A percentile compares a stretch with the other conserved stretches of the same genome.
phyloP scores from a whole-genome alignment of 2,329 filamentous ascomycete species.

The Boeremia lycopersici region DNA sequence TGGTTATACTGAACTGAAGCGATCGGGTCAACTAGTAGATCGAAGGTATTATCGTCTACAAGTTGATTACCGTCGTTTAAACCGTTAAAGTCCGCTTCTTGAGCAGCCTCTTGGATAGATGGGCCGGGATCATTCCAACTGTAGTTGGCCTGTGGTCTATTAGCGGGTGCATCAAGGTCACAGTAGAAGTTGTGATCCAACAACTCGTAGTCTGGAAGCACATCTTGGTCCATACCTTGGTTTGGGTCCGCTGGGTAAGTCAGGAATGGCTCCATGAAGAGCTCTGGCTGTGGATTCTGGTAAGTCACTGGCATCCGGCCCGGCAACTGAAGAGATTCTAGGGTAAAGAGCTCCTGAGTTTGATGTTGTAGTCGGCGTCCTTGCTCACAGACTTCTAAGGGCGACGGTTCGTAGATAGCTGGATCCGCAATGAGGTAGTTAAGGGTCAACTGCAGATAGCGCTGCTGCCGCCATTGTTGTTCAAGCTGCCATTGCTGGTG shows the following conservation, averaged over 20 bases:
- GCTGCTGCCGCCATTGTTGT: background rate
- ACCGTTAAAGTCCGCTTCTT: background rate
- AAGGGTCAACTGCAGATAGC: background rate
- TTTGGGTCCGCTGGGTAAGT: no score
- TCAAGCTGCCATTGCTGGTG: background rate
- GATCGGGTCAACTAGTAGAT: background rate
- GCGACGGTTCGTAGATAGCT: background rate
- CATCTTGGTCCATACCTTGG: no score
- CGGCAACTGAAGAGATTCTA: background rate
- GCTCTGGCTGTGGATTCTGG: background rate
- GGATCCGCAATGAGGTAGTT: background rate
- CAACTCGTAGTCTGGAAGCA: no score
- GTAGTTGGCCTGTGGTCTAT: background rate
- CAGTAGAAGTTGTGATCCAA: no score
- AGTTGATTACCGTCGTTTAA: background rate
- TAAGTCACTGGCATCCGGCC: background rate
- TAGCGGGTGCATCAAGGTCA: no score
- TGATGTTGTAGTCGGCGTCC: background rate
- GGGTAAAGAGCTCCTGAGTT: background rate
- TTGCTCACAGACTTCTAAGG: background rate
- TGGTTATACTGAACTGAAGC: no score
- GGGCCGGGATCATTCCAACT: background rate
- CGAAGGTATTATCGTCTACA: background rate
- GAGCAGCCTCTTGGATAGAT: background rate
- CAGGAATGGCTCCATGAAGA: background rate